Conservation (phyloP, 768 basidiomycete species). For the Symmetrospora coprosmae region DNA sequence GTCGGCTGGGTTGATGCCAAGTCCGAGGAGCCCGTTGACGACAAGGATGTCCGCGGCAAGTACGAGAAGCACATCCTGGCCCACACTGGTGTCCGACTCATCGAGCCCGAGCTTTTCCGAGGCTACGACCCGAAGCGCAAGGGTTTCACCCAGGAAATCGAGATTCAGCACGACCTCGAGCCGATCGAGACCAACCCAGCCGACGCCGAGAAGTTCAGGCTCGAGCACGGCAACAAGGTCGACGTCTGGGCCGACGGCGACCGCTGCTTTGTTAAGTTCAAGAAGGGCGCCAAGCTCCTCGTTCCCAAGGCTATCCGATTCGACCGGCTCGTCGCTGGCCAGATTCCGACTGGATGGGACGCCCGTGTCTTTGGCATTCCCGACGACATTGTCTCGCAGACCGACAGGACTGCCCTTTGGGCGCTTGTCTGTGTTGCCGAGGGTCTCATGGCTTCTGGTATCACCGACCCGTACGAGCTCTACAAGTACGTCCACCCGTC, state of each 20-base stretch:
- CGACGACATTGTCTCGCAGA: conserved; percentile 84
- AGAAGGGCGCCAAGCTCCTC: conserved; percentile 77
- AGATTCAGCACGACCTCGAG: conserved; percentile 90
- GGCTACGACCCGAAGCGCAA: conserved; percentile 98
- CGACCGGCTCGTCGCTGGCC: conserved; percentile 84
- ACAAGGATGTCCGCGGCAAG: conserved; percentile 84
- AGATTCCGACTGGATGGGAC: conserved; percentile 93
- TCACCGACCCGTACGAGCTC: conserved; percentile 94
- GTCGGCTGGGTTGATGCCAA: conserved; percentile 98
- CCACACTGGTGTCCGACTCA: conserved; percentile 83
- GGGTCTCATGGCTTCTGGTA: conserved; percentile 87
- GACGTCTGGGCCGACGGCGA: conserved; percentile 81
- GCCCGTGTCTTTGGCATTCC: conserved; percentile 95
- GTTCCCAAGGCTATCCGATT: conserved; percentile 93
- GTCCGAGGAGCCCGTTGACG: conserved; percentile 82
- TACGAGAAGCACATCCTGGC: conserved; percentile 87
- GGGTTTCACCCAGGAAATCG: conserved; percentile 89
- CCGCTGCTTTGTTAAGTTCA: conserved; percentile 97
- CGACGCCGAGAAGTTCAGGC: conserved; percentile 89
- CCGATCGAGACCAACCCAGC: conserved; percentile 80
- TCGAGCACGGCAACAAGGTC: conserved; percentile 89
- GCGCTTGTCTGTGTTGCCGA: conserved; percentile 86
- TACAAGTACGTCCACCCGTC: conserved; percentile 95
- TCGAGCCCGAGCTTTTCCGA: conserved; percentile 93
- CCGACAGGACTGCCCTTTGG: conserved; percentile 86